Conservation (phyloP, 805 yeast species). For the Lachancea waltii region DNA sequence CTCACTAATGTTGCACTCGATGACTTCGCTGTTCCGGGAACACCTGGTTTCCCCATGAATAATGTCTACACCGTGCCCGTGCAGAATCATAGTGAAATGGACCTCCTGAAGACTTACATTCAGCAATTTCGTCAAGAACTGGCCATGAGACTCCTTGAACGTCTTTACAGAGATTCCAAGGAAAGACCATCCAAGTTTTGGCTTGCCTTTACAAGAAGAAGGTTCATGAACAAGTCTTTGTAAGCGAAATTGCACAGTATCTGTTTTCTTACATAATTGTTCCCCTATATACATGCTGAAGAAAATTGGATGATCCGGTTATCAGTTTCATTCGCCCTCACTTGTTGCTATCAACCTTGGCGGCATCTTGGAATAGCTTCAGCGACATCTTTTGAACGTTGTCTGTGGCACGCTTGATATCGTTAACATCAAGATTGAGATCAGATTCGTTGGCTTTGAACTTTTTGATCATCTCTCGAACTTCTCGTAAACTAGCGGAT, state of each 20-base stretch:
- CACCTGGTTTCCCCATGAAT: conserved; percentile 88
- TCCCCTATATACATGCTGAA: not conserved
- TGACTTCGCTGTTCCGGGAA: conserved; percentile 89
- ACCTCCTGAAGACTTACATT: conserved; percentile 71
- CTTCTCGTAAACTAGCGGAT: conserved; percentile 44
- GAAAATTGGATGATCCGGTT: not conserved
- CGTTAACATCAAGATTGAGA: conserved; percentile 39
- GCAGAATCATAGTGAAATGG: conserved; percentile 64
- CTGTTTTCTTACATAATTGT: not conserved
- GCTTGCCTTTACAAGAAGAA: conserved; percentile 92
- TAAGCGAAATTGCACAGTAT: not conserved
- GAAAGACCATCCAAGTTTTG: conserved; percentile 79
- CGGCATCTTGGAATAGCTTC: conserved; percentile 50
- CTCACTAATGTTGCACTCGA: conserved; percentile 84
- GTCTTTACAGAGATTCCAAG: conserved; percentile 58
- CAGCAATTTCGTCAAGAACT: conserved; percentile 94
- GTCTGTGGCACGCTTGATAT: conserved; percentile 60
- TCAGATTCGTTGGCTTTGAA: conserved; percentile 49
- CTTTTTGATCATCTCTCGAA: conserved; percentile 39
- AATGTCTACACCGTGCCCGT: conserved; percentile 66
- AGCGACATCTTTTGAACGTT: conserved; percentile 63
- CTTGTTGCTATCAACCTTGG: conserved; percentile 10
- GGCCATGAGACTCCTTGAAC: conserved; percentile 67
- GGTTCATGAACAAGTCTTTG: conserved; percentile 86
- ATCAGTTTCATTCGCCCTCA: not conserved